Percentiles rank a stretch among this genome's conserved stretches.
Conservation (phyloP, 116 monocot genomes). For the Iris pallida region DNA sequence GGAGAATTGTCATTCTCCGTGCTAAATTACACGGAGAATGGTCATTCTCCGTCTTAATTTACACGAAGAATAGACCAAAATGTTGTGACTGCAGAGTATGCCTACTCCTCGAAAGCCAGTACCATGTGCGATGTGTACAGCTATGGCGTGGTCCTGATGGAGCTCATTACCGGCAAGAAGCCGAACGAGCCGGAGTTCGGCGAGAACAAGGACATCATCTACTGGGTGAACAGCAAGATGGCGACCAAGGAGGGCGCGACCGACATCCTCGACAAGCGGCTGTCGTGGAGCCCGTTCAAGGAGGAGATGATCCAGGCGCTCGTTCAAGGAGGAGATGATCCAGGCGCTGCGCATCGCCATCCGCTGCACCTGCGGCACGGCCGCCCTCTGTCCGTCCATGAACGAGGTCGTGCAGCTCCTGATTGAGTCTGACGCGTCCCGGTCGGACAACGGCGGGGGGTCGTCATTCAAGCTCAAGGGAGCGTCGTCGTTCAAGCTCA, state of each 20-base stretch:
- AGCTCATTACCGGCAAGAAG: slow-evolving; percentile 85
- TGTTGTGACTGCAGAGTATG: slow-evolving; percentile 66
- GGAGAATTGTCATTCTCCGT: no score
- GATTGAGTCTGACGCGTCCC: slow-evolving; percentile 36
- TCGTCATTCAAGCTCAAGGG: slow-evolving; percentile 47
- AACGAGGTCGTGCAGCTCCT: slow-evolving; percentile 83
- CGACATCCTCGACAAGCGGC: slow-evolving; percentile 53
- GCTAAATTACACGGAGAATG: no score
- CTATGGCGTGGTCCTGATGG: slow-evolving; percentile 96
- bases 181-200: slow-evolving; percentile 78
- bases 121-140: slow-evolving; percentile 98
- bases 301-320: slow-evolving; percentile 88
- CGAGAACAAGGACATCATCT: slow-evolving; percentile 68
- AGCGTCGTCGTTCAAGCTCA: slow-evolving; percentile 9
- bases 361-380: slow-evolving; percentile 66
- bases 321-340: no score
- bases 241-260: slow-evolving; percentile 34
- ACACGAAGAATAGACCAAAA: no score
- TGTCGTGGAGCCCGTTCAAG: slow-evolving; percentile 47
- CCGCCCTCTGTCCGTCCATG: slow-evolving; percentile 75
- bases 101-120: slow-evolving; percentile 84
- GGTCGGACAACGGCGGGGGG: slow-evolving; percentile 15
- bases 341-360: slow-evolving; percentile 54
- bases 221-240: slow-evolving; percentile 64
- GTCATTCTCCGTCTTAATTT: no score